Evolutionary conservation across 1,139 yeast species (phyloP), one percentile per base, ranked within the genome.

Genomic region (Suhomyces yuchorum): DNA sequence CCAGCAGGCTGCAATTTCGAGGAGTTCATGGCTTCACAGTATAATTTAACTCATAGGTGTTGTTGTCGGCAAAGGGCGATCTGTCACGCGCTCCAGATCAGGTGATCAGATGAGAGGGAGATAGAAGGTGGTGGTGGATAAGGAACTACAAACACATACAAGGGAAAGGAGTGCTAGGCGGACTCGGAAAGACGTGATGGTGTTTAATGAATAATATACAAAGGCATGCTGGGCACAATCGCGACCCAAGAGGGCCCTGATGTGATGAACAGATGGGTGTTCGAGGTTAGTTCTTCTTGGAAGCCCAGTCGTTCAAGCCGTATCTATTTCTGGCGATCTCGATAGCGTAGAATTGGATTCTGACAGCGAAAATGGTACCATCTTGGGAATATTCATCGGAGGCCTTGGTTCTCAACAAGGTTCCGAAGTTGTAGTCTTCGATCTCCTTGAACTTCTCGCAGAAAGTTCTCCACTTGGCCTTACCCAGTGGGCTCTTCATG

Each of bases 371-470:
- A 48, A 92, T 87, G 39, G 98, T 88, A 50, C 87, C 84, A 44
- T 84, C 82, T 70, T 93, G 91, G 42, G 83, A 80, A 68, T 95
- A 95, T 67, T 90, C 97, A 33, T 77, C 85, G 43, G 72, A 66
- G 36, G 87, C 68, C 56, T 82, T 84, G 37, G 80, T 71, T 75
- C 99, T 85, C 62, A 95, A 75, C 59, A 95, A 76, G 22, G 99
- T 91, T 53, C 99, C 99, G 64, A 95, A 93, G 73, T 95, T 95
- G 73, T 81, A 95, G 69, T 95, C 99, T 54, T 88, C 96, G 53
- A 87, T 69, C 51, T 85, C 81, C 61, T 91, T 95, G 72, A 90
- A 95, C 54, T 81, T 76, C 64, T 86, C 89, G 73, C 95, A 84
- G 67, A 85, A 95, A 24, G 70, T 73, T 78, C 98, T 87, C 99